Conservation (phyloP, 495 filamentous ascomycete genomes). For the Xylaria flabelliformis region DNA sequence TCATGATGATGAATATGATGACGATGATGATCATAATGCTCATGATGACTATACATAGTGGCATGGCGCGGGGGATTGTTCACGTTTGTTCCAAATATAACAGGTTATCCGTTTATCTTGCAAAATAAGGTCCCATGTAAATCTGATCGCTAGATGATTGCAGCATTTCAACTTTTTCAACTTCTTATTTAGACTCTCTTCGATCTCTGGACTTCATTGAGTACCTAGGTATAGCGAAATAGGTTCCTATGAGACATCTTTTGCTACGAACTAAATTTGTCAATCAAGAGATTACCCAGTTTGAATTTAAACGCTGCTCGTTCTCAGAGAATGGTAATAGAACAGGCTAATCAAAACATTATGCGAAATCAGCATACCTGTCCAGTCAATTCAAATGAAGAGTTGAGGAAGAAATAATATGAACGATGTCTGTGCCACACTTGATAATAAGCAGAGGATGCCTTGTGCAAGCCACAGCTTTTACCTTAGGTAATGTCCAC, state of each 20-base stretch:
- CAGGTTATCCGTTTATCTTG: background rate
- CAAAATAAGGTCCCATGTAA: background rate
- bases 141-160: background rate
- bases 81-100: constrained; percentile 1
- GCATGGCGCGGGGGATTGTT: constrained; percentile 1
- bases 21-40: constrained; percentile 32
- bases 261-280: background rate
- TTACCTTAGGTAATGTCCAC: background rate
- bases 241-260: background rate
- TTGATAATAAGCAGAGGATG: background rate
- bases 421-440: background rate
- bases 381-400: background rate
- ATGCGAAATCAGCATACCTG: background rate
- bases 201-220: background rate
- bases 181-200: background rate
- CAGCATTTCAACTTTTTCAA: background rate
- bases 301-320: too few relatives aligned
- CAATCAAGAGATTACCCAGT: background rate
- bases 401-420: too few relatives aligned
- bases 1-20: constrained; percentile 31
- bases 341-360: background rate
- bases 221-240: too few relatives aligned
- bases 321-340: background rate
- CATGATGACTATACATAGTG: constrained; percentile 22
- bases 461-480: background rate